phyloP scores from a whole-genome alignment of 2,329 filamentous ascomycete genomes.

The Cladosporium sp. region DNA sequence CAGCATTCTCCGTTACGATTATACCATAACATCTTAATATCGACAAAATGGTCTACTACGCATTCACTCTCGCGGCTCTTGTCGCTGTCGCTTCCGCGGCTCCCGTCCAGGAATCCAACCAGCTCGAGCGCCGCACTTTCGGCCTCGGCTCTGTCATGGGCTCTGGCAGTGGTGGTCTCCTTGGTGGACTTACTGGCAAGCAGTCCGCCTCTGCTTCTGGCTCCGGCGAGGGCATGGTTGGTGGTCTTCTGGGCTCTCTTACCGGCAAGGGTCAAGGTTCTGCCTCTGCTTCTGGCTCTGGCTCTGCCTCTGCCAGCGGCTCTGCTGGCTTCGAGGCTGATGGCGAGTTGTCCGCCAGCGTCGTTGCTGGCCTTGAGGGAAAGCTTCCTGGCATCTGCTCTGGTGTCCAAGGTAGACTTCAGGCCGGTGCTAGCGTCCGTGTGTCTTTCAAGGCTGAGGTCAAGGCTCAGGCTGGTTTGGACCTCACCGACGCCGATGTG shows the following conservation, averaged over 20 bases:
- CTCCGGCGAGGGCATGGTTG: neutral
- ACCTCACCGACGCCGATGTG: neutral
- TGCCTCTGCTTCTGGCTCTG: neutral
- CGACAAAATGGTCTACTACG: slow-evolving; percentile 7
- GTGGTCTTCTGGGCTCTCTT: neutral
- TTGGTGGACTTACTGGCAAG: neutral
- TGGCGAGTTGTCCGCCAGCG: neutral
- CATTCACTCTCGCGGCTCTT: slow-evolving; percentile 8
- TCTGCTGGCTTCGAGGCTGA: neutral
- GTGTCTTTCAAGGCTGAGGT: slow-evolving; percentile 9
- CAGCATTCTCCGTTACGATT: neutral
- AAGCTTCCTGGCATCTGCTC: slow-evolving; percentile 6
- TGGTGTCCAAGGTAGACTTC: slow-evolving; percentile 3
- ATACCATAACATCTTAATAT: neutral
- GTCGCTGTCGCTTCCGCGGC: neutral
- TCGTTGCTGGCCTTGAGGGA: slow-evolving; percentile 1
- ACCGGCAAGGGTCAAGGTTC: neutral
- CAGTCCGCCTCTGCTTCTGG: neutral
- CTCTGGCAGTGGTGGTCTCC: neutral
- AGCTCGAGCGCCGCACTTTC: slow-evolving; percentile 8
- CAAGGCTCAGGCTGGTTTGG: neutral
- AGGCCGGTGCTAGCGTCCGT: neutral
- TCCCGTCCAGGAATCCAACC: neutral
- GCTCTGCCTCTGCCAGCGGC: neutral
- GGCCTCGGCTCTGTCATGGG: neutral